Base-by-base conservation (phyloP, 2,329 filamentous ascomycete genomes). In the Parastagonospora avenae region DNA sequence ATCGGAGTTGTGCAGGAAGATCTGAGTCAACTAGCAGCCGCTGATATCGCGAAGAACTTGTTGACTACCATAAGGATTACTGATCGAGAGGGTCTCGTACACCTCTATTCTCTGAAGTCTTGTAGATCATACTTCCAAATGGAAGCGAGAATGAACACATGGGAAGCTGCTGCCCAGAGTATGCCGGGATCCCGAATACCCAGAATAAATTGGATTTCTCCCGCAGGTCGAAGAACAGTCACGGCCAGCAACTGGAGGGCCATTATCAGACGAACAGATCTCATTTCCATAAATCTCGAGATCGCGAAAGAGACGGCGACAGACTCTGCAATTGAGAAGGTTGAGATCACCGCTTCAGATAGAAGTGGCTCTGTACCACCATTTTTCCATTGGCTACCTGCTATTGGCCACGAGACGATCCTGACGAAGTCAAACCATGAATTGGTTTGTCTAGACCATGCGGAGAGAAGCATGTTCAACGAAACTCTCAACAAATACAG, bases 111-210 rank as follows among this genome's bases (percentile, higher is more conserved):
- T 0, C 40, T 54, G 0, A 28, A 56, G 8, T 59, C 61, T 32
- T 71, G 63, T 42, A 51, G 52, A 33, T 66, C 67, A 2, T 72
- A 63, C 41, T 68, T 72, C 15, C 63, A 72, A 36, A 45, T 71
- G 40, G 68, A 71, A 36, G 63, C 68, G 39, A 67, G 46, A 49
- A n/a, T n/a, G n/a, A n/a, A n/a, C n/a, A n/a, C n/a, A n/a, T n/a
- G n/a, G n/a, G n/a, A n/a, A n/a, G n/a, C n/a, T n/a, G n/a, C n/a
- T n/a, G n/a, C 39, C 3, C 28, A 27, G 8, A 15, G 35, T 4
- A 30, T n/a, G 3, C n/a, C 4, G 35, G 11, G 24, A 2, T 15
- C 29, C 8, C 35, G 33, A 19, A 50, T 16, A 9, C 48, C 64
- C 12, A 42, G 54, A 4, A 31, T 67, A 19, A 30, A 29, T 4